Percentiles rank a stretch among this genome's conserved stretches.
phyloP scores from a whole-genome alignment of 225 moss, liverwort and hornwort species.

The Physcomitrellopsis africana region DNA sequence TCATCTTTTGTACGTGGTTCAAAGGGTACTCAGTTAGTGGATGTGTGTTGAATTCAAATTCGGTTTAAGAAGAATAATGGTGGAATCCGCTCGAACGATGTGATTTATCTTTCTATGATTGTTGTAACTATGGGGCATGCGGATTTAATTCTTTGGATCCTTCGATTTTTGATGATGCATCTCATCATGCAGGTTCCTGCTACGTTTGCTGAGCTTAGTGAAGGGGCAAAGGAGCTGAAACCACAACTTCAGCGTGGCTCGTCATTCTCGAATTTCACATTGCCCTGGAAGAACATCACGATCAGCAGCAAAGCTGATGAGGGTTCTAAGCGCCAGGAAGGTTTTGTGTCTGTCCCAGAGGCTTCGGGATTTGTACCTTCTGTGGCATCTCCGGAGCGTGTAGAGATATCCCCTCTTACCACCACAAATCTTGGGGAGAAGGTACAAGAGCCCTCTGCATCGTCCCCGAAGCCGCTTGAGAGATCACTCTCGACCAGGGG shows the following conservation, averaged over 20 bases:
- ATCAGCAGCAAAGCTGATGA: constrained; percentile 32
- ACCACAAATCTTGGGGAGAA: constrained; percentile 4
- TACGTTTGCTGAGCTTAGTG: constrained; percentile 49
- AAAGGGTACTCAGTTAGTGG: too few relatives aligned
- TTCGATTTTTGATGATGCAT: constrained; percentile 9
- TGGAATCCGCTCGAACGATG: too few relatives aligned
- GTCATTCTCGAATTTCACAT: constrained; percentile 49
- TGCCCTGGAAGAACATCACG: constrained; percentile 40
- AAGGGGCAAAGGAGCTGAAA: constrained; percentile 54
- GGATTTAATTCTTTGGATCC: too few relatives aligned
- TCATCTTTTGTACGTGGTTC: too few relatives aligned
- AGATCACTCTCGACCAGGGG: constrained; percentile 4
- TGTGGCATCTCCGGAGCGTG: constrained; percentile 21
- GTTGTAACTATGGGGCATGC: too few relatives aligned
- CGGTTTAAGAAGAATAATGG: too few relatives aligned
- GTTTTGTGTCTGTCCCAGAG: constrained; percentile 12
- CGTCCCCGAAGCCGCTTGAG: constrained; percentile 22
- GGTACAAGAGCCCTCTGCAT: constrained; percentile 17
- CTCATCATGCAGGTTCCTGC: constrained; percentile 48
- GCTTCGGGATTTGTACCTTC: constrained; percentile 16
- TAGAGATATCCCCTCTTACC: neutral
- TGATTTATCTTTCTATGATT: too few relatives aligned
- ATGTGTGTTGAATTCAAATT: too few relatives aligned
- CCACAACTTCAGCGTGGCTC: constrained; percentile 45
- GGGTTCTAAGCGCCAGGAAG: constrained; percentile 27